Evolutionary conservation across 305 asterid genomes (phyloP).

Genomic region (Caryopteris hybrid): DNA sequence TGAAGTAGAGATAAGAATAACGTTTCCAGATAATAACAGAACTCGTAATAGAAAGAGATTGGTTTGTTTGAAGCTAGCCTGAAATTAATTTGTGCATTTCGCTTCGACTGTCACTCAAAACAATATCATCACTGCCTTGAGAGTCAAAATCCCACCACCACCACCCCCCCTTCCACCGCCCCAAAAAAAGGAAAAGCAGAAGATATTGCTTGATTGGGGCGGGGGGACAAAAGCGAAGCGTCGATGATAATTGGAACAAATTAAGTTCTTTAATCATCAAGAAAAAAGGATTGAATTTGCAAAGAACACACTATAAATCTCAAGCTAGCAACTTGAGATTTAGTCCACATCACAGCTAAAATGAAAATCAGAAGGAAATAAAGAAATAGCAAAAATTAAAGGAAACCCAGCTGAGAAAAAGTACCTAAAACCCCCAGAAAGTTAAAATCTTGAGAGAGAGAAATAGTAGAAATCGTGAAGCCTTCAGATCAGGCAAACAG

Average conservation of each 20-base stretch:
- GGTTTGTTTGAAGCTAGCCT: background rate
- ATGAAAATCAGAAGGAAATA: background rate
- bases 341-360: too few relatives aligned
- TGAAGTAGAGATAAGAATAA: background rate
- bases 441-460: background rate
- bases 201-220: background rate
- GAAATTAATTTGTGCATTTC: background rate
- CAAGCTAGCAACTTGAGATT: too few relatives aligned
- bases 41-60: background rate
- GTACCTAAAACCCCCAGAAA: conserved; percentile 21
- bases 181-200: background rate
- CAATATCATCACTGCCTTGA: background rate
- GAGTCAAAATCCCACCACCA: background rate
- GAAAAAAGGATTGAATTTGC: background rate
- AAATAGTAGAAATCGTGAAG: background rate
- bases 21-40: background rate
- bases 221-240: background rate
- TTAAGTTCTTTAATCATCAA: background rate
- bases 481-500: background rate
- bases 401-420: conserved; percentile 4
- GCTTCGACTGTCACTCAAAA: background rate
- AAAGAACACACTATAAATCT: background rate
- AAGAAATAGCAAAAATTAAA: background rate
- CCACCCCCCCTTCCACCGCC: background rate
- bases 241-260: background rate